Base-by-base conservation (phyloP, 2,329 filamentous ascomycete genomes). In the Colletotrichum caudatum region DNA sequence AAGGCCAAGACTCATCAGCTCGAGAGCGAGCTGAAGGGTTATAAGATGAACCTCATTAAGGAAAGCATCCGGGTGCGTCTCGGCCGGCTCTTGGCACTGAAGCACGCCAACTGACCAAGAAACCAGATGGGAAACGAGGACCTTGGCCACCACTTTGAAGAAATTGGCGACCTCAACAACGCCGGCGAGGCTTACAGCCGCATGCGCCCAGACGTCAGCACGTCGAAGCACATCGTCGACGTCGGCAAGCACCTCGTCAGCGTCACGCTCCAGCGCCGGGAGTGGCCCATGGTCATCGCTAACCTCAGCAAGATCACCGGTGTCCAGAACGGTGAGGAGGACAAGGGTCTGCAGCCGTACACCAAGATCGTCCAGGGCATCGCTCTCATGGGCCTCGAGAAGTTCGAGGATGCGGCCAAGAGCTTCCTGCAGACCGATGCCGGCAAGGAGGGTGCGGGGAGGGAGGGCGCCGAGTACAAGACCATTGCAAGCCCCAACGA, bases 1-100 rank as follows among this genome's bases (percentile, higher is more conserved):
- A 89, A 89, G 75, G 82, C 84, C 1, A 92, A 97, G 80, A 91
- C 91, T 0, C 86, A 90, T 66, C 89, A 92, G n/a, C 85, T 98
- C 66, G 94, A 98, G 78, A 84, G 88, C 20, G 94, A 98, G 81
- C 85, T 99, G 26, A 95, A 94, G 80, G 92, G 92, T 1, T 98
- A 98, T 82, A 97, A 96, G 82, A 97, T 98, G 79, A 99, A 98
- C 77, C 84, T 98, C 54, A 94, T 99, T 77, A 97, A 98, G 80
- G 96, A 99, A 83, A 98, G 94, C 83, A 97, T 98, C 77, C 84
- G 95, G 76, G 94, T 97, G 85, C 68, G 88, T 78, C 51, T 51
- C 26, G 20, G n/a, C 9, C 35, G 51, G 18, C 2, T 12, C 39
- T 37, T 12, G 12, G 18, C 23, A n/a, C 20, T 12, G 12, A 26